Percentiles rank a stretch among this genome's conserved stretches.
Evolutionary conservation across 805 yeast genomes (phyloP).

Genomic region (Maudiozyma pseudohumilis): DNA sequence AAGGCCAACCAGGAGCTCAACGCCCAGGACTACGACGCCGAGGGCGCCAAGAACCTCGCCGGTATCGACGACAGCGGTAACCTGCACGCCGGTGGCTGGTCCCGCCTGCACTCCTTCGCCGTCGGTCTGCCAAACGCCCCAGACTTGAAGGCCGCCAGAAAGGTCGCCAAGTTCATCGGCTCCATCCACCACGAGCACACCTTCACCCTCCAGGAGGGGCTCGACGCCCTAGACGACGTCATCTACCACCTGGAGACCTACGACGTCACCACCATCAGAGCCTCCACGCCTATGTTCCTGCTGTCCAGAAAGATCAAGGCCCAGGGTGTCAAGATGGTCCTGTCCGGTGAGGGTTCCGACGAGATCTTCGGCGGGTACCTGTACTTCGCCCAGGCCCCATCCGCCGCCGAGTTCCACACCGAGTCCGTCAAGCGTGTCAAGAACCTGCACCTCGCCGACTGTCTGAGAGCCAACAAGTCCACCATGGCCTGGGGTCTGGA

Average conservation of each 20-base stretch:
- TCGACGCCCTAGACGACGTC: conserved; percentile 90
- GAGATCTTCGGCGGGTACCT: conserved; percentile 98
- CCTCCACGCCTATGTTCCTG: conserved; percentile 98
- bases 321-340: conserved; percentile 98
- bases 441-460: conserved; percentile 94
- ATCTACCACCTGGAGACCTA: conserved; percentile 93
- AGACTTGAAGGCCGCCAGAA: conserved; percentile 90
- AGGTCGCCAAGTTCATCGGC: conserved; percentile 93
- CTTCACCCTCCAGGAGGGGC: conserved; percentile 92
- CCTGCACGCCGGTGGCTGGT: conserved; percentile 66
- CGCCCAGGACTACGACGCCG: conserved; percentile 38
- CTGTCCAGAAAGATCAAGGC: conserved; percentile 96
- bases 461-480: conserved; percentile 97
- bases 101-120: conserved; percentile 89
- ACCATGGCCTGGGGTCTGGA: conserved; percentile 99
- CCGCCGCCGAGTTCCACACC: conserved; percentile 83
- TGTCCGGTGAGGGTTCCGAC: conserved; percentile 98
- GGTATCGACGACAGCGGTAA: conserved; percentile 90
- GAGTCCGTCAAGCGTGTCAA: conserved; percentile 95
- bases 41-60: conserved; percentile 52
- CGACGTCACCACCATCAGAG: conserved; percentile 97
- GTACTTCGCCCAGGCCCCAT: conserved; percentile 95
- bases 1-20: conserved; percentile 36
- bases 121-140: conserved; percentile 97
- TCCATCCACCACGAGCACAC: conserved; percentile 97